phyloP scores from a whole-genome alignment of 2,329 filamentous ascomycete species.

The Hypoxylon sp. region DNA sequence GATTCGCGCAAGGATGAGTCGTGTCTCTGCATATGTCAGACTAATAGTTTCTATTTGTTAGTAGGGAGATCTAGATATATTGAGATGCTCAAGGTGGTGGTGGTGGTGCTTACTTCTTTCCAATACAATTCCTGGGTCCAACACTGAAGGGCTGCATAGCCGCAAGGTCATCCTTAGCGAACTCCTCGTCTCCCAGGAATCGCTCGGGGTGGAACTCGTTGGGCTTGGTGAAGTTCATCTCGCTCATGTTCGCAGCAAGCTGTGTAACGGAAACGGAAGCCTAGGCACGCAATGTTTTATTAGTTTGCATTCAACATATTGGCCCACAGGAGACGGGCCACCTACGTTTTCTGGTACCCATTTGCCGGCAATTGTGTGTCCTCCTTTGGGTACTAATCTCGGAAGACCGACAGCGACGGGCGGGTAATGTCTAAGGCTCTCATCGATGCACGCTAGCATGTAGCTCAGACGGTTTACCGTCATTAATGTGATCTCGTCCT shows the following conservation, averaged over 20 bases:
- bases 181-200: slow-evolving; percentile 33
- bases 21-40: slow-evolving; percentile 51
- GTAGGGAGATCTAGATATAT: background rate
- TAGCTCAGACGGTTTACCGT: slow-evolving; percentile 44
- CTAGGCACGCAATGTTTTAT: background rate
- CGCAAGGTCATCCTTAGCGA: slow-evolving; percentile 29
- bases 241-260: slow-evolving; percentile 2
- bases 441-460: slow-evolving; percentile 49
- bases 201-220: slow-evolving; percentile 39
- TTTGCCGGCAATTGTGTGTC: slow-evolving; percentile 29
- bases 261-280: slow-evolving; percentile 5
- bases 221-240: slow-evolving; percentile 30
- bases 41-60: too few relatives aligned
- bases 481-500: slow-evolving; percentile 47
- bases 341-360: slow-evolving; percentile 34
- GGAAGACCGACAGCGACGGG: slow-evolving; percentile 44
- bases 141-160: slow-evolving; percentile 39
- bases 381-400: slow-evolving; percentile 30
- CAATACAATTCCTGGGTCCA: slow-evolving; percentile 39
- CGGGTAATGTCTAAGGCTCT: slow-evolving; percentile 49
- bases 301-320: too few relatives aligned
- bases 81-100: background rate
- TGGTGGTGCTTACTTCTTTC: slow-evolving; percentile 36
- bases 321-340: background rate
- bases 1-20: slow-evolving; percentile 49